phyloP scores from a whole-genome alignment of 441 rosid species.

The Pelargonium australe region DNA sequence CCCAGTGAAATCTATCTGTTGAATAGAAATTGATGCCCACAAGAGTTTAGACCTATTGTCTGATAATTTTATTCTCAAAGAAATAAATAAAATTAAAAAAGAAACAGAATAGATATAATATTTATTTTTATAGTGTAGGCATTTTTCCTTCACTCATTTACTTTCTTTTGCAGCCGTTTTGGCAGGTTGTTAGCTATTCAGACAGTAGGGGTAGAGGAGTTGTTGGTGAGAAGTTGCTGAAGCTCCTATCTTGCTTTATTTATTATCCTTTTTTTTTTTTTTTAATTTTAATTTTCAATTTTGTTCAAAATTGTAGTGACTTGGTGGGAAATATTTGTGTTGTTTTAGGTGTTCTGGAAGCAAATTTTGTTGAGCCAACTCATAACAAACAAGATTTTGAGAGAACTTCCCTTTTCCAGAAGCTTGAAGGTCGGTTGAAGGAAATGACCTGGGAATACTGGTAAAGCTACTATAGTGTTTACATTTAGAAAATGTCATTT shows the following conservation, averaged over 20 bases:
- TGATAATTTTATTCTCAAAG: constrained; percentile 4
- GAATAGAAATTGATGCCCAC: not conserved
- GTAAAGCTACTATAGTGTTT: constrained; percentile 30
- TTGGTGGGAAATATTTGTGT: constrained; percentile 17
- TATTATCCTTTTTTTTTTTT: constrained; percentile 7
- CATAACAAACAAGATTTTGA: constrained; percentile 98
- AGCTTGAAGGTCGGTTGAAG: constrained; percentile 86
- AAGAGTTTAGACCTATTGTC: not conserved
- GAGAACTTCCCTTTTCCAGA: constrained; percentile 90
- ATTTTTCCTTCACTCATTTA: constrained; percentile 2
- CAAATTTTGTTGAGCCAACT: constrained; percentile 88
- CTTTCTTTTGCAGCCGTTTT: constrained; percentile 65
- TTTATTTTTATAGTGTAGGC: not conserved
- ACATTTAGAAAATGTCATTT: not conserved
- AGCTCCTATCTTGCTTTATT: constrained; percentile 15
- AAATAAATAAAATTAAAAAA: not conserved
- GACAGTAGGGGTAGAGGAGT: constrained; percentile 80
- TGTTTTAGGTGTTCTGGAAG: constrained; percentile 77
- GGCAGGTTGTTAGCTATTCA: constrained; percentile 57
- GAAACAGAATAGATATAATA: not conserved
- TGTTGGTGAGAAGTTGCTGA: constrained; percentile 62
- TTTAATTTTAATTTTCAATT: constrained; percentile 7
- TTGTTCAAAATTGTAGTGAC: constrained; percentile 14
- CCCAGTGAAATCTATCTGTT: not conserved
- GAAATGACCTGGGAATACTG: constrained; percentile 92